These are phyloP conservation scores for Pelargonium citronellum DNA, from an alignment of 441 rosid species.

Conservation along the genomic window DNA sequence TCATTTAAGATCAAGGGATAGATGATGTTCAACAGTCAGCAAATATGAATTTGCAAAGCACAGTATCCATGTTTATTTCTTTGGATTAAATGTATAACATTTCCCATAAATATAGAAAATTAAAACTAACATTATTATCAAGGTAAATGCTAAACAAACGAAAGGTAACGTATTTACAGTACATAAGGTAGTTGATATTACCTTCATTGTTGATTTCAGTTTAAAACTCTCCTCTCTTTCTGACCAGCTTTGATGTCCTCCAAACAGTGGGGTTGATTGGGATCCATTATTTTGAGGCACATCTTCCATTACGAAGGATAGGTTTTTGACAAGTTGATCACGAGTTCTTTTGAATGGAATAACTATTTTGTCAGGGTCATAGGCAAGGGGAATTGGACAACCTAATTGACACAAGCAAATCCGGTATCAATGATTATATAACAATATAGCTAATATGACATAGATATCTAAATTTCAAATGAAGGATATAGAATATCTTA, in stretches of 20 bases:
- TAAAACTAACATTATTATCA: background rate
- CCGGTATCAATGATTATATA: slow-evolving; percentile 14
- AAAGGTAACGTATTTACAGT: background rate
- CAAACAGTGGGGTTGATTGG: slow-evolving; percentile 58
- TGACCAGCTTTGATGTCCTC: slow-evolving; percentile 81
- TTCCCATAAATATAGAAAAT: background rate
- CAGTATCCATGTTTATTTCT: background rate
- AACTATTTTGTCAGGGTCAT: slow-evolving; percentile 54
- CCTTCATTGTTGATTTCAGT: slow-evolving; percentile 73
- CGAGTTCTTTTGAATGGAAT: slow-evolving; percentile 56
- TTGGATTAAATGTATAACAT: background rate
- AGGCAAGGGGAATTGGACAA: slow-evolving; percentile 65
- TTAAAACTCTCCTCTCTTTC: slow-evolving; percentile 73
- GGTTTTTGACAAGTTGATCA: slow-evolving; percentile 43
- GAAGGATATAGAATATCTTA: slow-evolving; percentile 35
- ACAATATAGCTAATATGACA: slow-evolving; percentile 4
- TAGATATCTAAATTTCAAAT: slow-evolving; percentile 18
- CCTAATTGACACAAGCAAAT: slow-evolving; percentile 40
- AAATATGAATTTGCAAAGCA: background rate
- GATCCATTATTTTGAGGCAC: slow-evolving; percentile 38
- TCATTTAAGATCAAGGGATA: slow-evolving; percentile 4
- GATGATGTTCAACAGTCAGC: background rate
- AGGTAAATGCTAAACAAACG: background rate
- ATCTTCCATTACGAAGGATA: slow-evolving; percentile 55
- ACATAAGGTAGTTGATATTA: slow-evolving; percentile 17